Conservation (phyloP, 768 basidiomycete species). For the Cyathus striatus region DNA sequence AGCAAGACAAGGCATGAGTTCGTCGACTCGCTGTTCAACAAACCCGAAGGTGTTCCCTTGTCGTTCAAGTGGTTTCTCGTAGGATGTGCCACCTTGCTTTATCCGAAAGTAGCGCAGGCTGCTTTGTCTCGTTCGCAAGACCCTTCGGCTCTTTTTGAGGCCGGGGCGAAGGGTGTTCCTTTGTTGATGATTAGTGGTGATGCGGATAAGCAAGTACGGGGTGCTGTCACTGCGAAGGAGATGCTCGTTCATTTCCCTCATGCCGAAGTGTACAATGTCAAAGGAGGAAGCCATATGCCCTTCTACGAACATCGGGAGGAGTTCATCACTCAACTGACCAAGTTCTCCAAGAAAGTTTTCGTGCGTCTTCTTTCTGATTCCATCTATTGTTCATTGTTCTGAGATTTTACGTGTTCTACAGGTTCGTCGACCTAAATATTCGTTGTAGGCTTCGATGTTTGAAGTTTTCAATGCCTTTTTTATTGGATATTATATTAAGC, state of each 20-base stretch:
- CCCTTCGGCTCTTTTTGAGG: conserved; percentile 17
- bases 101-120: conserved; percentile 12
- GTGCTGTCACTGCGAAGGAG: conserved; percentile 17
- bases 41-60: conserved; percentile 18
- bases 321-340: conserved; percentile 10
- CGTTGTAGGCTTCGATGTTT: too few species aligned
- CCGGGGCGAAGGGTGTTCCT: conserved; percentile 19
- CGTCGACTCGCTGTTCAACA: conserved; percentile 17
- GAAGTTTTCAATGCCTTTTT: too few species aligned
- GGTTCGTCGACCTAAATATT: too few species aligned
- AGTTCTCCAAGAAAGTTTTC: conserved; percentile 4
- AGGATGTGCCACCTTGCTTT: conserved; percentile 13
- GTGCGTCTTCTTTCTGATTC: too few species aligned
- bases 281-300: conserved; percentile 24
- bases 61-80: conserved; percentile 16
- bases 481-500: too few species aligned
- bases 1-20: conserved; percentile 16
- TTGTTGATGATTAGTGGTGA: conserved; percentile 18
- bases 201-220: conserved; percentile 18
- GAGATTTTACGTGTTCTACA: too few species aligned
- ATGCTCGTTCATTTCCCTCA: conserved; percentile 27
- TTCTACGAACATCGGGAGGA: conserved; percentile 25
- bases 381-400: too few species aligned
- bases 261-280: conserved; percentile 19
- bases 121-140: conserved; percentile 20